These are phyloP conservation scores for Oryza coarctata DNA, from an alignment of 176 grass and related monocot genomes.

Conservation along the genomic window DNA sequence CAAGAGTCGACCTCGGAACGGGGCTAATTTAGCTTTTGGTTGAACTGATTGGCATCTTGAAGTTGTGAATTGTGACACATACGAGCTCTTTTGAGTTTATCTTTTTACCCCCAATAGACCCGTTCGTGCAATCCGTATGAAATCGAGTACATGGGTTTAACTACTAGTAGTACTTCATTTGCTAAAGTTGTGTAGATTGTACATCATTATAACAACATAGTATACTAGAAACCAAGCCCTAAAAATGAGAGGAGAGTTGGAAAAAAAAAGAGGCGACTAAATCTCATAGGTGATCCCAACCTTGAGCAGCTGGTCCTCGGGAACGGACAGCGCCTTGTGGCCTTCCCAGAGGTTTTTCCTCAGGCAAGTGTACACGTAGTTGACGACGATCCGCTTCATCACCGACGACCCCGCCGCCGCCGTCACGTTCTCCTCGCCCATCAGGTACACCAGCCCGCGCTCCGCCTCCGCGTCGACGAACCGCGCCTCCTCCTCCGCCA, in stretches of 20 bases:
- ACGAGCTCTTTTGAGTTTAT: not conserved
- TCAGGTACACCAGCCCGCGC: conserved; percentile 52
- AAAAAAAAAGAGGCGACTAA: not conserved
- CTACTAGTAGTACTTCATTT: not conserved
- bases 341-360: conserved; percentile 55
- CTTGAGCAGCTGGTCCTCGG: conserved; percentile 55
- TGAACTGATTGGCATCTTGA: too few species aligned
- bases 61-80: not conserved
- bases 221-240: not conserved
- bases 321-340: conserved; percentile 51
- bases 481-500: conserved; percentile 18
- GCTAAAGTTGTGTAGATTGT: not conserved
- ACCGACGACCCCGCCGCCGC: conserved; percentile 31
- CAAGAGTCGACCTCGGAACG: too few species aligned
- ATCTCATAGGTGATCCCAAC: conserved; percentile 68
- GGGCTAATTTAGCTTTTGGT: too few species aligned
- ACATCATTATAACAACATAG: not conserved
- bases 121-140: not conserved
- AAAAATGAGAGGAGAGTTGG: not conserved
- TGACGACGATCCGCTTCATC: conserved; percentile 50
- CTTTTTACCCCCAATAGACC: not conserved
- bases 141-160: not conserved
- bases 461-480: conserved; percentile 41
- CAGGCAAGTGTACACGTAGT: conserved; percentile 49
- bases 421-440: conserved; percentile 50